Base-by-base conservation (phyloP, 73 alveolate genomes). In the Tetrahymena borealis region DNA sequence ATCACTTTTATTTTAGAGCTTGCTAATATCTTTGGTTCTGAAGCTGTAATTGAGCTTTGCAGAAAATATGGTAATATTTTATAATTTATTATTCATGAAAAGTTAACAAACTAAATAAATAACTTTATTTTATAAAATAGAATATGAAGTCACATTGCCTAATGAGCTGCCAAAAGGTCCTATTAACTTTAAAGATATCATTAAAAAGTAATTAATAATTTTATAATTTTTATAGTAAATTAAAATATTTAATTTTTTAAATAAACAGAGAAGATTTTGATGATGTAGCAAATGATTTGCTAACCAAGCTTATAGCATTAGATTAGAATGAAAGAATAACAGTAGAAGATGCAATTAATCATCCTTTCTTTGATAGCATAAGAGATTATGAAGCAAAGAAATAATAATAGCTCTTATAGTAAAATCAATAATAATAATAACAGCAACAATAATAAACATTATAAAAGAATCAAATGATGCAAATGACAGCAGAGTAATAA, bases 141-240 rank as follows among this genome's bases (percentile, higher is more conserved):
- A 96, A 32, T 96, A 96, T 91, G 98, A 97, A 78, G 91, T 96
- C 60, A 91, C 91, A 39, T 91, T 96, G 13, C 98, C 97, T 31
- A 95, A 94, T 15, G 96, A 93, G 31, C 95, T 96, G 78, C 96
- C 96, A 20, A 79, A 96, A 90, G 96, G 95, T 78, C 93, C 96
- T 28, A 94, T 94, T 7, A 78, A 78, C 28, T 96, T 97, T 96
- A 94, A 91, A 91, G 97, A 96, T 60, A 95, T 95, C 28, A 95
- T 96, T 94, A 92, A 92, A 93, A 94, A 36, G 96, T 91, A 33
- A 43, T 13, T 18, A n/a, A 8, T n/a, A 33, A 79, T 16, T 79
- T 20, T 38, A 13, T 37, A 79, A 13, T n/a, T 18, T 2, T 37
- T 35, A n/a, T 8, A 4, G 1, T 12, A 79, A 4, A n/a, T 79